phyloP scores from a whole-genome alignment of 202 grass and related monocot species.

The Saccharum hybrid region DNA sequence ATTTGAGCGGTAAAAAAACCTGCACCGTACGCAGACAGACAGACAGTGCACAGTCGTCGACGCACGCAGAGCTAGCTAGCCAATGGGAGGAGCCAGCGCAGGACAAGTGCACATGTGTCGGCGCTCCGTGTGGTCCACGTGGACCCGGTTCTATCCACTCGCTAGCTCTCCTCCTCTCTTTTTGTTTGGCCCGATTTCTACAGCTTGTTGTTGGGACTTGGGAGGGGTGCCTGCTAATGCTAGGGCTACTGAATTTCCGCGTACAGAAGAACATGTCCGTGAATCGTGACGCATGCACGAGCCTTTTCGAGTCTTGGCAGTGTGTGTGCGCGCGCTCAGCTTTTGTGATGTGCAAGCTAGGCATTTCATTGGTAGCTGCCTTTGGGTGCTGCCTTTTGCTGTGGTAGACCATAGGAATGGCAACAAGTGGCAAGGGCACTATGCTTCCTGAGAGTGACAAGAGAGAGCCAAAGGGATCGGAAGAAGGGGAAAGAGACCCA shows the following conservation, averaged over 20 bases:
- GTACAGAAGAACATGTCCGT: slow-evolving; percentile 23
- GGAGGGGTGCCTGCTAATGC: background rate
- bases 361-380: slow-evolving; percentile 14
- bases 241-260: too few species aligned
- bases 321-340: background rate
- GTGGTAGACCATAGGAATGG: slow-evolving; percentile 20
- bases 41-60: slow-evolving; percentile 24
- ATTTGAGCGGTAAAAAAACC: background rate
- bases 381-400: slow-evolving; percentile 8
- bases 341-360: slow-evolving; percentile 38
- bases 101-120: slow-evolving; percentile 45
- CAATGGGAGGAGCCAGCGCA: slow-evolving; percentile 24
- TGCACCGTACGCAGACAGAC: background rate
- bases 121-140: slow-evolving; percentile 27
- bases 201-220: background rate
- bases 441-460: slow-evolving; percentile 41
- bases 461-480: background rate
- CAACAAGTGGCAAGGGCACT: slow-evolving; percentile 51
- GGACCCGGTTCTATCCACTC: too few species aligned
- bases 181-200: too few species aligned
- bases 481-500: too few species aligned
- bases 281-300: background rate
- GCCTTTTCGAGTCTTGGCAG: background rate
- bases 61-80: slow-evolving; percentile 42
- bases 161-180: background rate